Conservation (phyloP, 129 eudicot genomes). For the Flaveria trinervia region DNA sequence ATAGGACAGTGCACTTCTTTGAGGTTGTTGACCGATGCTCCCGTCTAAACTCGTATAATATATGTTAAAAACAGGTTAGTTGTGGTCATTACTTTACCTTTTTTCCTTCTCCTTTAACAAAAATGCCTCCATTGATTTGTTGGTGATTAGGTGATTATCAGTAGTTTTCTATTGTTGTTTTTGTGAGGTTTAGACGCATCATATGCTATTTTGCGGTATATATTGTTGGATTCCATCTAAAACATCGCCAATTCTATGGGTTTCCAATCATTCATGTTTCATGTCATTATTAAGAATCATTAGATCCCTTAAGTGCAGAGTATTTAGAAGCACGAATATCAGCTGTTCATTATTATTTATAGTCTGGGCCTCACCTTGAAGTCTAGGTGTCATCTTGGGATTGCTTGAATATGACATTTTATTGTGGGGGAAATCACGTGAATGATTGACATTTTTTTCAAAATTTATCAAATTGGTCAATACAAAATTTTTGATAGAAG, state of each 20-base stretch:
- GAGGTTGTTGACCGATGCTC: background rate
- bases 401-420: slow-evolving; percentile 26
- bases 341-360: slow-evolving; percentile 17
- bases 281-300: slow-evolving; percentile 24
- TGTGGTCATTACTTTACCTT: slow-evolving; percentile 8
- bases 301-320: slow-evolving; percentile 18
- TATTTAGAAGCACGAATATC: slow-evolving; percentile 19
- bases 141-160: slow-evolving; percentile 1
- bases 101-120: background rate
- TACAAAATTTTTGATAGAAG: background rate
- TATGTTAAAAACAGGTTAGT: slow-evolving; percentile 19
- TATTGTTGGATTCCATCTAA: slow-evolving; percentile 10
- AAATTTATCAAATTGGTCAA: background rate
- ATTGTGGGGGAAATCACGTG: slow-evolving; percentile 10
- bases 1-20: slow-evolving; percentile 1
- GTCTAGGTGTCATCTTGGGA: slow-evolving; percentile 20
- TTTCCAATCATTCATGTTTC: slow-evolving; percentile 1
- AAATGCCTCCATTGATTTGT: background rate
- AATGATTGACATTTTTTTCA: background rate
- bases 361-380: slow-evolving; percentile 10
- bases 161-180: slow-evolving; percentile 3
- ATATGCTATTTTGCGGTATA: background rate
- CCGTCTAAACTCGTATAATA: slow-evolving; percentile 11
- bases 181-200: too few species aligned
- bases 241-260: slow-evolving; percentile 14